Percentiles rank a stretch among this genome's conserved stretches.
phyloP scores from a whole-genome alignment of 148 eudicot genomes.

The Rheum nobile region DNA sequence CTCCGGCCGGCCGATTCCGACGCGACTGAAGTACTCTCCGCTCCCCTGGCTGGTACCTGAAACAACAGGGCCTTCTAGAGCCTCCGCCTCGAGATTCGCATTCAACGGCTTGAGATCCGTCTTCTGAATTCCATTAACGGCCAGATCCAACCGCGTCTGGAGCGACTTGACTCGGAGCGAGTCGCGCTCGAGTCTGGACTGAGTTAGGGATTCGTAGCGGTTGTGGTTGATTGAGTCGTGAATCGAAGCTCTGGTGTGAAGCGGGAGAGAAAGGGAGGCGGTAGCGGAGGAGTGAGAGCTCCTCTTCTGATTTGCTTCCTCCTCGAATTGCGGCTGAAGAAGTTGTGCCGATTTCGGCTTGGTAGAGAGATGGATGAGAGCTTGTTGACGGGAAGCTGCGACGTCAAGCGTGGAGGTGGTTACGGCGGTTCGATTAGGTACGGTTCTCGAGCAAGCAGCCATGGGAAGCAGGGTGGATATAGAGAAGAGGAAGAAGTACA shows the following conservation, averaged over 20 bases:
- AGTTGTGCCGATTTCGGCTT: background rate
- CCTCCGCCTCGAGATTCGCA: conserved; percentile 16
- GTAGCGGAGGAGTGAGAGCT: background rate
- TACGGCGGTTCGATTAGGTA: background rate
- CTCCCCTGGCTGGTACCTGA: conserved; percentile 57
- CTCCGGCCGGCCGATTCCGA: conserved; percentile 52
- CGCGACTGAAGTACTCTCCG: conserved; percentile 53
- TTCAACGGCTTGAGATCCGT: background rate
- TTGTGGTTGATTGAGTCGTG: background rate
- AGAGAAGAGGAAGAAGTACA: background rate
- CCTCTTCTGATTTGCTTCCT: background rate
- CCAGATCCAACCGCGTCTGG: background rate
- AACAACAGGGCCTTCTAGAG: conserved; percentile 39
- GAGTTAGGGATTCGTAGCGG: background rate
- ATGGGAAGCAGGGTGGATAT: background rate
- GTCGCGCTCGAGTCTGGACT: background rate
- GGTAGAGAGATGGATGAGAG: background rate
- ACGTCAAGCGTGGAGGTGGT: background rate
- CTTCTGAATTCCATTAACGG: background rate
- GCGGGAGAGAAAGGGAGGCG: background rate
- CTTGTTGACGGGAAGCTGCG: background rate
- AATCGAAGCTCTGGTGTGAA: conserved; percentile 1
- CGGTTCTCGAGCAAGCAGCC: background rate
- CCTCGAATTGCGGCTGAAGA: background rate
- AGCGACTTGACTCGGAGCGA: conserved; percentile 1